Base-by-base conservation (phyloP, 2,329 filamentous ascomycete genomes). In the Dothistroma septosporum region DNA sequence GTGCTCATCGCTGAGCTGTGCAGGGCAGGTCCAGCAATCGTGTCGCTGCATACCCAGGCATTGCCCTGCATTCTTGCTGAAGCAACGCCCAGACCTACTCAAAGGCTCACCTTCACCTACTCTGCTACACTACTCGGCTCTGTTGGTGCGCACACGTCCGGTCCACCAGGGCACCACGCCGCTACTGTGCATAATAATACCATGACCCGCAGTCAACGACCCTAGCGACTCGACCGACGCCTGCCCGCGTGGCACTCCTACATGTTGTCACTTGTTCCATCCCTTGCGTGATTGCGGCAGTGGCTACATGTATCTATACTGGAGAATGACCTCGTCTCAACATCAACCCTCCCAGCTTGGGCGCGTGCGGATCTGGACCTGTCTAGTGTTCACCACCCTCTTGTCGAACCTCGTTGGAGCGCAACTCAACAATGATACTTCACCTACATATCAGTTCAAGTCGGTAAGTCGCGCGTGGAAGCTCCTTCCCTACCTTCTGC, bases 371-470 rank as follows among this genome's bases (percentile, higher is more conserved):
- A 16, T 44, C 46, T 52, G 41, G 55, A 32, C 46, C 14, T 55
- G 57, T 32, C 31, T 57, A 9, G n/a, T 57, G 21, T 21, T 63
- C 14, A 11, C 37, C 33, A 53, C 35, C 16, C 52, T 68, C 24
- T 57, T 64, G 21, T 49, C 60, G 28, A 12, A 24, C 10, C 58
- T 31, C 19, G 63, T 57, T 14, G 47, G 31, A 33, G 70, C 67
- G 44, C 64, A 73, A 49, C 62, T 72, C 24, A 68, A 70, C 56
- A 75, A 75, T 55, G 64, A 66, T 14, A 74, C 73, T 9, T 74
- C 71, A 55, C 73, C 73, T n/a, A 74, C 72, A 31, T 67, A 67
- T 59, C 67, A 70, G 53, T 75, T 74, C 67, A 72, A 69, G 62
- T 74, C 72, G 60, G 72, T 73, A 71, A 58, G 70, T 64, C 41